phyloP scores from a whole-genome alignment of 345 rosid genomes.

The Iberis pinnata region DNA sequence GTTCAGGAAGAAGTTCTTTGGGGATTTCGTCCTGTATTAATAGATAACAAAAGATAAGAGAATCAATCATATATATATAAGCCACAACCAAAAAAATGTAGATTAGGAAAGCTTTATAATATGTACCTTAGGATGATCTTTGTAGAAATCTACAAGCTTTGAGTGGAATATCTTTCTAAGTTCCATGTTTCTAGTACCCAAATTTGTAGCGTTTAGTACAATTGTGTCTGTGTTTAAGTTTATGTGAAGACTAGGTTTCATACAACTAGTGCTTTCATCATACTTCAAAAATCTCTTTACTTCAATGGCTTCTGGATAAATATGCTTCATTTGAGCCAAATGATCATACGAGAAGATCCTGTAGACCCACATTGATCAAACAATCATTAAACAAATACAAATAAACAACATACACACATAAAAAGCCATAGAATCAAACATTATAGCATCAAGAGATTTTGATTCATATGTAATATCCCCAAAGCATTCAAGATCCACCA shows the following conservation, averaged over 20 bases:
- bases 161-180: slow-evolving; percentile 53
- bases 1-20: slow-evolving; percentile 64
- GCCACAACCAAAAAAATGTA: not conserved
- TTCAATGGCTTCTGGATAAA: slow-evolving; percentile 70
- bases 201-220: slow-evolving; percentile 32
- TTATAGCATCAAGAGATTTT: no score
- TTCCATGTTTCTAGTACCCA: slow-evolving; percentile 37
- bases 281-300: slow-evolving; percentile 45
- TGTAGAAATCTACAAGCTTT: slow-evolving; percentile 47
- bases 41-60: slow-evolving; percentile 1
- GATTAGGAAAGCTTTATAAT: not conserved
- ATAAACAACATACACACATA: not conserved
- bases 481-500: no score
- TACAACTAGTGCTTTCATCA: slow-evolving; percentile 58
- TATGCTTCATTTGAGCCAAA: slow-evolving; percentile 69
- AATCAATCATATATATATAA: not conserved
- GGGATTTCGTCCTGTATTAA: slow-evolving; percentile 65
- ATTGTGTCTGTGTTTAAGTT: slow-evolving; percentile 42
- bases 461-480: no score
- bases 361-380: slow-evolving; percentile 8
- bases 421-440: no score
- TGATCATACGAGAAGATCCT: slow-evolving; percentile 64
- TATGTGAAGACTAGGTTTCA: slow-evolving; percentile 74
- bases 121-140: slow-evolving; percentile 65
- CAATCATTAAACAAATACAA: not conserved